These are phyloP conservation scores for Leccinum pellstonianum DNA, from an alignment of 768 basidiomycete species.

Conservation along the genomic window DNA sequence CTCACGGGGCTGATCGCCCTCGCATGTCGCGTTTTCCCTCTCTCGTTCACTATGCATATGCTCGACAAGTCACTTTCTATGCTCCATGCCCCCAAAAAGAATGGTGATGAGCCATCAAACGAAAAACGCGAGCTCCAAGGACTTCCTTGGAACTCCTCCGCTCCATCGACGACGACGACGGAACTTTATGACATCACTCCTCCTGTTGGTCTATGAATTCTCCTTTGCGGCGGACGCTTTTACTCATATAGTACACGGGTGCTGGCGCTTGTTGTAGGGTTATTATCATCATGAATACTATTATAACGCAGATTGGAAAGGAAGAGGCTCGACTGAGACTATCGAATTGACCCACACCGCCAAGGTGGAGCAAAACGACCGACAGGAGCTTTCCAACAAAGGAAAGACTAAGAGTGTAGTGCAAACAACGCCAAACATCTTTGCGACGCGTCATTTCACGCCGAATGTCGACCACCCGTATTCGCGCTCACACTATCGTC, in stretches of 20 bases:
- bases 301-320: conserved; percentile 33
- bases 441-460: conserved; percentile 61
- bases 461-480: conserved; percentile 34
- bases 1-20: conserved; percentile 43
- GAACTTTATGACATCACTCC: conserved; percentile 36
- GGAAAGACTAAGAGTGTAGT: conserved; percentile 8
- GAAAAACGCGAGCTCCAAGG: conserved; percentile 33
- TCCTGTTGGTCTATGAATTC: conserved; percentile 53
- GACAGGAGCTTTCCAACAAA: conserved; percentile 25
- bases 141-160: conserved; percentile 21
- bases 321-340: conserved; percentile 25
- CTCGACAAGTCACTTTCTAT: conserved; percentile 37
- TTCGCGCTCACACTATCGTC: conserved; percentile 39
- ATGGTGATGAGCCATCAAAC: conserved; percentile 27
- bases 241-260: conserved; percentile 45
- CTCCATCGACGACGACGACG: conserved; percentile 25
- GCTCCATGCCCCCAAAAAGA: conserved; percentile 31
- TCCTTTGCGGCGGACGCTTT: conserved; percentile 34
- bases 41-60: conserved; percentile 47
- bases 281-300: conserved; percentile 40
- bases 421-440: conserved; percentile 46
- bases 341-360: conserved; percentile 3
- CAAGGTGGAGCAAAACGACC: neutral
- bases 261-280: conserved; percentile 48
- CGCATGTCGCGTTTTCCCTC: conserved; percentile 47